A percentile compares a stretch with the other conserved stretches of the same genome.
Evolutionary conservation across 768 basidiomycete genomes (phyloP).

Genomic region (Kockovaella imperatae): DNA sequence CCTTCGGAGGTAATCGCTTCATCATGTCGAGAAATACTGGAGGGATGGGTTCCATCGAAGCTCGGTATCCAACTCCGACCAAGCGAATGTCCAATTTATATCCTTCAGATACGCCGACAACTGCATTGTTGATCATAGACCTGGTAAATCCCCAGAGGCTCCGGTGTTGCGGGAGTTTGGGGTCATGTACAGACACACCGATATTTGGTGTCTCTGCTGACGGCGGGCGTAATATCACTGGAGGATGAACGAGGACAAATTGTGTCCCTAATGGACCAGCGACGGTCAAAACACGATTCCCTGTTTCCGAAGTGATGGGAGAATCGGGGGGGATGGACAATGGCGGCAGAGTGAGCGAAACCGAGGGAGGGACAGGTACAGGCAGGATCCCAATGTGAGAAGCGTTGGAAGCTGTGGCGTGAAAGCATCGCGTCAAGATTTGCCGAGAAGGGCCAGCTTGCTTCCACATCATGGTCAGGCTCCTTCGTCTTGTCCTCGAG

Average conservation of each 20-base stretch:
- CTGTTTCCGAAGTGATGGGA: constrained; percentile 13
- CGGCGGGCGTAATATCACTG: constrained; percentile 45
- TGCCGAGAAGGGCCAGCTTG: no score
- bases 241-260: constrained; percentile 50
- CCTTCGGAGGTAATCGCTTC: constrained; percentile 11
- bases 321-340: constrained; percentile 17
- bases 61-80: constrained; percentile 92
- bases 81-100: constrained; percentile 76
- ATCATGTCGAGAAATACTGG: constrained; percentile 21
- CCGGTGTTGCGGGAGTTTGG: constrained; percentile 65
- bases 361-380: constrained; percentile 53
- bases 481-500: no score
- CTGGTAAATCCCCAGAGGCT: constrained; percentile 94
- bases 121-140: constrained; percentile 79
- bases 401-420: constrained; percentile 10
- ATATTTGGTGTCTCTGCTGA: constrained; percentile 9
- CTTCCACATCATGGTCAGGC: no score
- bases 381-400: constrained; percentile 53
- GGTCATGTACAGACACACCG: constrained; percentile 47
- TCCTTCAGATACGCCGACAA: constrained; percentile 80
- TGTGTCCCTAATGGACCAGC: constrained; percentile 55
- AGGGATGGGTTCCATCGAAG: constrained; percentile 58
- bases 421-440: constrained; percentile 16
- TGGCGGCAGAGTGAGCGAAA: constrained; percentile 45
- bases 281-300: constrained; percentile 50